Conservation (phyloP, 2,329 filamentous ascomycete species). For the Coleophoma crateriformis region DNA sequence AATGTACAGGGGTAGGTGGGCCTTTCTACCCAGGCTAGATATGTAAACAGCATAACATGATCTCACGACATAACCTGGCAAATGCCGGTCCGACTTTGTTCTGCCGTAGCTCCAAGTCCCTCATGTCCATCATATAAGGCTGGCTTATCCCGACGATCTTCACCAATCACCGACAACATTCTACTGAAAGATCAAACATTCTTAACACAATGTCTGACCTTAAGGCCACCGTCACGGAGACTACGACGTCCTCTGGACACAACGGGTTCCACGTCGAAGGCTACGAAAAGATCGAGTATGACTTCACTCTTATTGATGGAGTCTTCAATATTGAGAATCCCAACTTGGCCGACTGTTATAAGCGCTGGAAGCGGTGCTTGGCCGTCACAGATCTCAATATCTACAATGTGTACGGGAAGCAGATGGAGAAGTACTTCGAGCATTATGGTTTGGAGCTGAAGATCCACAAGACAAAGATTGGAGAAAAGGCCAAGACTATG, state of each 20-base stretch:
- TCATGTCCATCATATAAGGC: no score
- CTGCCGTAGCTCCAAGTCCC: no score
- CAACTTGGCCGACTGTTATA: constrained; percentile 60
- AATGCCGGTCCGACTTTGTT: no score
- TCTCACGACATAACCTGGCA: no score
- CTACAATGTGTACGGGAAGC: constrained; percentile 58
- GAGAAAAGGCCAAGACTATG: constrained; percentile 70
- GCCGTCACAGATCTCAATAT: constrained; percentile 70
- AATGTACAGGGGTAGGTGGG: no score
- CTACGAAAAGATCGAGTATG: constrained; percentile 72
- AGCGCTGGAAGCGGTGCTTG: constrained; percentile 58
- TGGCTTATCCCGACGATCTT: no score
- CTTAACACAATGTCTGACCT: constrained; percentile 58
- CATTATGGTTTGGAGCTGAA: constrained; percentile 56
- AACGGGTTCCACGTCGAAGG: constrained; percentile 64
- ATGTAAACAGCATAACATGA: no score
- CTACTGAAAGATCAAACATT: no score
- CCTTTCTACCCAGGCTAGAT: no score
- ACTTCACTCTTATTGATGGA: constrained; percentile 67
- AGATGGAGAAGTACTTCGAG: constrained; percentile 63
- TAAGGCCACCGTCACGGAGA: constrained; percentile 60
- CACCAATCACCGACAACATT: no score
- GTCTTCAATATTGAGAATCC: constrained; percentile 57
- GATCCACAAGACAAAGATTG: constrained; percentile 69
- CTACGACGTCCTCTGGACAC: constrained; percentile 33